phyloP scores from a whole-genome alignment of 306 rosid genomes.

The Acacia crassicarpa region DNA sequence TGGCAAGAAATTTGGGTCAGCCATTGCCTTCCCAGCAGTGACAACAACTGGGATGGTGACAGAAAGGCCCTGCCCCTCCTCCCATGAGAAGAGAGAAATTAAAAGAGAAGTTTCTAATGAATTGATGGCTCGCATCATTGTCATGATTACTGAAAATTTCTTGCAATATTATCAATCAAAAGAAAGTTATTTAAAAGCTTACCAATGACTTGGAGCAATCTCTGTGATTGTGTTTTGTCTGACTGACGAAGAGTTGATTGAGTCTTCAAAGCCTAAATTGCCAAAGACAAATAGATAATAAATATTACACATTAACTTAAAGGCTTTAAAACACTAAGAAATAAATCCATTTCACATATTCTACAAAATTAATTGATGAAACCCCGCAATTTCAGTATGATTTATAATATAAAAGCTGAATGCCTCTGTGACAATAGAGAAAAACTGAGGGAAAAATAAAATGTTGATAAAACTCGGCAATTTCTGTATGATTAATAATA shows the following conservation, averaged over 20 bases:
- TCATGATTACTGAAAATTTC: background rate
- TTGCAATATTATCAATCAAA: slow-evolving; percentile 11
- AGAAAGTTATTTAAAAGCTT: slow-evolving; percentile 40
- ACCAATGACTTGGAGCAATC: slow-evolving; percentile 96
- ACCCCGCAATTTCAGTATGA: background rate
- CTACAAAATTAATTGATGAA: slow-evolving; percentile 4
- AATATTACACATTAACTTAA: slow-evolving; percentile 6
- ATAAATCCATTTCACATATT: slow-evolving; percentile 6
- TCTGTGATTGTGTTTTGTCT: slow-evolving; percentile 62
- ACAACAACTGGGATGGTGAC: background rate
- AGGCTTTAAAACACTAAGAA: background rate
- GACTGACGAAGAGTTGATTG: slow-evolving; percentile 66
- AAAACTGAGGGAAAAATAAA: too few relatives aligned
- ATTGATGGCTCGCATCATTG: background rate
- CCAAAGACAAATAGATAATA: background rate
- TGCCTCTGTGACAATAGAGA: background rate
- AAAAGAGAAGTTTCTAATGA: background rate
- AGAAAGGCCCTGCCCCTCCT: background rate
- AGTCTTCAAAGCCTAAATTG: slow-evolving; percentile 59
- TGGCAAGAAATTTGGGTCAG: background rate
- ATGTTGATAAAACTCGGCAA: background rate
- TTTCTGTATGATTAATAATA: background rate
- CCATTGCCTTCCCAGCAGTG: background rate
- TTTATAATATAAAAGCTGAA: background rate
- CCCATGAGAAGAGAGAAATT: background rate